Percentiles rank a stretch among this genome's conserved stretches.
phyloP scores from a whole-genome alignment of 495 filamentous ascomycete species.

The Aspergillus taichungensis region DNA sequence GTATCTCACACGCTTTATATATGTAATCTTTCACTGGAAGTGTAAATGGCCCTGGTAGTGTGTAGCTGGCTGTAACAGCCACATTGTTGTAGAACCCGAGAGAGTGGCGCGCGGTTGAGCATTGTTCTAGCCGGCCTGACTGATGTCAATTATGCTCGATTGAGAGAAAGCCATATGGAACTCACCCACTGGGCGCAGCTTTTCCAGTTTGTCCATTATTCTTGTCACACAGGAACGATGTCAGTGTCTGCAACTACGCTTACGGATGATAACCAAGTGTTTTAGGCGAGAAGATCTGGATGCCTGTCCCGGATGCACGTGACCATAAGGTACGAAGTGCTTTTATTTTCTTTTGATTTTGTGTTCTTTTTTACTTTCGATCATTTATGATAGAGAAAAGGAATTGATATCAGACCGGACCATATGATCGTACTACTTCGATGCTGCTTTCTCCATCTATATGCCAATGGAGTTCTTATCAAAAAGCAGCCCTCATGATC shows the following conservation, averaged over 20 bases:
- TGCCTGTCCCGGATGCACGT: too few relatives aligned
- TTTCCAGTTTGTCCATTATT: conserved; percentile 19
- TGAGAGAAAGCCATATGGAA: neutral
- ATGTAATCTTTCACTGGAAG: conserved; percentile 26
- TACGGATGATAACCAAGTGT: neutral
- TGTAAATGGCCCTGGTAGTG: conserved; percentile 16
- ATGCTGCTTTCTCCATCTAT: too few relatives aligned
- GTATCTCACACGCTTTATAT: conserved; percentile 25
- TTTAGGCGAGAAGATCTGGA: neutral
- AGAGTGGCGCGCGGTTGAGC: conserved; percentile 33
- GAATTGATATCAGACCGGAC: too few relatives aligned
- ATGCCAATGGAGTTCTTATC: too few relatives aligned
- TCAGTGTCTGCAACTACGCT: neutral
- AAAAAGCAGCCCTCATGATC: too few relatives aligned
- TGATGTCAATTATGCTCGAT: conserved; percentile 3
- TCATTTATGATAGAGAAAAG: too few relatives aligned
- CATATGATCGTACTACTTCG: too few relatives aligned
- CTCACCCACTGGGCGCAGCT: conserved; percentile 23
- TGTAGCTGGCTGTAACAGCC: conserved; percentile 29
- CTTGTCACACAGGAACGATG: neutral
- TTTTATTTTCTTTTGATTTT: too few relatives aligned
- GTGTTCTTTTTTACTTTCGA: too few relatives aligned
- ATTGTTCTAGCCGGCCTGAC: conserved; percentile 34
- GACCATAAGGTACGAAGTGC: too few relatives aligned
- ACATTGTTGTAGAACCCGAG: conserved; percentile 40